Evolutionary conservation across 169 alveolate genomes (phyloP).

Genomic region (Cyclospora cayetanensis): DNA sequence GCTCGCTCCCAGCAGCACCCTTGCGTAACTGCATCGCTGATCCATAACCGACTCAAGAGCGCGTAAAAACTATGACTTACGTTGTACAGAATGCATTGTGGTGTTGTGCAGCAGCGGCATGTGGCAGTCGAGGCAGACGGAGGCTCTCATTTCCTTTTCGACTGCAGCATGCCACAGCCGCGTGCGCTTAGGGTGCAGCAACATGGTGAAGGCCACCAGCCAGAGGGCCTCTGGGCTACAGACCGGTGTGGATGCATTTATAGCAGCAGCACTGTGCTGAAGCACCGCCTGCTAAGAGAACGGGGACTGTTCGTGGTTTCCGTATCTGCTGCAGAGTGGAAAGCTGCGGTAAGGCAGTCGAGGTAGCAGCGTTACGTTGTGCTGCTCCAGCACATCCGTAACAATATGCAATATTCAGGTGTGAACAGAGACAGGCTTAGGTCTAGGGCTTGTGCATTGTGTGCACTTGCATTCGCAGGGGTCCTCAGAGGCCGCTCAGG

Average conservation of each 20-base stretch:
- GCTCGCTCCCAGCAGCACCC: too few relatives aligned
- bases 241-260: not conserved
- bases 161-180: conserved; percentile 10
- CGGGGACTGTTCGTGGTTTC: not conserved
- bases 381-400: not conserved
- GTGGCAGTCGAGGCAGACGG: conserved; percentile 14
- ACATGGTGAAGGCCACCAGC: not conserved
- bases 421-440: too few relatives aligned
- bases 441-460: too few relatives aligned
- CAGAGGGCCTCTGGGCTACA: not conserved
- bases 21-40: too few relatives aligned
- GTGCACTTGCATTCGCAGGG: not conserved
- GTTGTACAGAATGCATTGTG: too few relatives aligned
- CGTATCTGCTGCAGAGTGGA: not conserved
- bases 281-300: conserved; percentile 16
- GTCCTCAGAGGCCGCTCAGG: not conserved
- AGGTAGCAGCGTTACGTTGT: not conserved
- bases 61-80: too few relatives aligned
- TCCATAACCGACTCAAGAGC: too few relatives aligned
- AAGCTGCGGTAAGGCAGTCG: conserved; percentile 2
- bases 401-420: too few relatives aligned
- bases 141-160: not conserved
- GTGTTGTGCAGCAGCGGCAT: not conserved
- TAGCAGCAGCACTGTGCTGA: conserved; percentile 5
- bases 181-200: not conserved